These are phyloP conservation scores for Prunus yedoensis DNA, from an alignment of 331 rosid genomes.

Conservation along the genomic window DNA sequence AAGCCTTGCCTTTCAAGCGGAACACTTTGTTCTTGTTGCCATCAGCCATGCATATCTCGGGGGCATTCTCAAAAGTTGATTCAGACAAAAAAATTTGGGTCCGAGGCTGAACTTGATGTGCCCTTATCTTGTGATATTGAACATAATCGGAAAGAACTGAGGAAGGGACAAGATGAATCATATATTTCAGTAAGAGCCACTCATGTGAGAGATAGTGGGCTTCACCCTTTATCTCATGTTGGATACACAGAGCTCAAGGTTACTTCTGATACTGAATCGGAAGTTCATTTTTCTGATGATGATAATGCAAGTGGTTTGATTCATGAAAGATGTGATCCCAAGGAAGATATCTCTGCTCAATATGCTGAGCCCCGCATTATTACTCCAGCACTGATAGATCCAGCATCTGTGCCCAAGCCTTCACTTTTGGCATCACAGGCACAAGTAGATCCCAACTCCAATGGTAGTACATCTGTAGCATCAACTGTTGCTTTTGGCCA, in stretches of 20 bases:
- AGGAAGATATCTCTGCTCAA: slow-evolving; percentile 35
- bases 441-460: slow-evolving; percentile 31
- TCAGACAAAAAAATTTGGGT: slow-evolving; percentile 33
- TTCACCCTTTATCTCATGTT: slow-evolving; percentile 59
- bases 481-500: slow-evolving; percentile 29
- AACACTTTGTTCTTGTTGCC: slow-evolving; percentile 64
- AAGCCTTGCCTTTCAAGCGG: background rate
- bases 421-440: slow-evolving; percentile 28
- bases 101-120: slow-evolving; percentile 48
- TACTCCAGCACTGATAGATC: slow-evolving; percentile 30
- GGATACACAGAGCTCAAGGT: slow-evolving; percentile 71
- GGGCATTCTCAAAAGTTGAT: slow-evolving; percentile 35
- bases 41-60: slow-evolving; percentile 38
- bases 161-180: slow-evolving; percentile 27
- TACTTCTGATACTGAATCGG: slow-evolving; percentile 79
- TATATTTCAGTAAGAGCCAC: slow-evolving; percentile 31
- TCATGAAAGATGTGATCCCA: slow-evolving; percentile 20
- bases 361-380: slow-evolving; percentile 33
- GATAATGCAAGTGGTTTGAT: slow-evolving; percentile 29
- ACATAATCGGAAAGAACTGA: slow-evolving; percentile 23
- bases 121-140: slow-evolving; percentile 29
- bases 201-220: slow-evolving; percentile 31
- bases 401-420: slow-evolving; percentile 36
- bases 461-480: slow-evolving; percentile 34
- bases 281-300: slow-evolving; percentile 50